These are phyloP conservation scores for Quercus parvula DNA, from an alignment of 306 rosid genomes.

Conservation along the genomic window DNA sequence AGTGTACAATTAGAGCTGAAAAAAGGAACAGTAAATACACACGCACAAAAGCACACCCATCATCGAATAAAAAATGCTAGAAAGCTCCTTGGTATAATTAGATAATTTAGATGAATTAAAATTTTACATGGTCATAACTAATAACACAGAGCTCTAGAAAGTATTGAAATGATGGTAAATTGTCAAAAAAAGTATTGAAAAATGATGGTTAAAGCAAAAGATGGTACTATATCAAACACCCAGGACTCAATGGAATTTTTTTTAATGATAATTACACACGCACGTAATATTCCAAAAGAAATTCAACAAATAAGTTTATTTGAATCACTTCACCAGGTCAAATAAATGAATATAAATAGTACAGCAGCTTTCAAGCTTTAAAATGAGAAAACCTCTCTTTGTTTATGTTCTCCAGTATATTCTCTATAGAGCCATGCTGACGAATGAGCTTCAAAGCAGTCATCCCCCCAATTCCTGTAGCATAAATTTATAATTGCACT, in stretches of 20 bases:
- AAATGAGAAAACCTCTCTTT: constrained; percentile 69
- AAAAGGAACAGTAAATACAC: neutral
- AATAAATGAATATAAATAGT: constrained; percentile 9
- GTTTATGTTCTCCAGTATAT: constrained; percentile 74
- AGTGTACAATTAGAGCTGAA: neutral
- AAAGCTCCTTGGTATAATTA: neutral
- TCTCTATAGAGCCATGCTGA: constrained; percentile 91
- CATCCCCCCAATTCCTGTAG: constrained; percentile 90
- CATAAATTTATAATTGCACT: constrained; percentile 15
- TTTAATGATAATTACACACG: neutral
- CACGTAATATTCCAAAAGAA: neutral
- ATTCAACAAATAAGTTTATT: neutral
- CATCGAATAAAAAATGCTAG: neutral
- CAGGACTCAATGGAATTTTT: neutral
- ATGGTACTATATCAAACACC: neutral
- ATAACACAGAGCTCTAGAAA: neutral
- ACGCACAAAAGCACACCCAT: constrained; percentile 13
- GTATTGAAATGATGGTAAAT: neutral
- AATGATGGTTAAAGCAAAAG: neutral
- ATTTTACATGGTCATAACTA: neutral
- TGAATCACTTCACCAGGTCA: neutral
- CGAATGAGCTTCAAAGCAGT: constrained; percentile 94
- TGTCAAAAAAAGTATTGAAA: too few species aligned
- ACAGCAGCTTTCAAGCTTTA: neutral
- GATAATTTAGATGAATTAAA: neutral